Evolutionary conservation across 2,329 filamentous ascomycete genomes (phyloP).

Genomic region (Chrysoporthe puriensis): DNA sequence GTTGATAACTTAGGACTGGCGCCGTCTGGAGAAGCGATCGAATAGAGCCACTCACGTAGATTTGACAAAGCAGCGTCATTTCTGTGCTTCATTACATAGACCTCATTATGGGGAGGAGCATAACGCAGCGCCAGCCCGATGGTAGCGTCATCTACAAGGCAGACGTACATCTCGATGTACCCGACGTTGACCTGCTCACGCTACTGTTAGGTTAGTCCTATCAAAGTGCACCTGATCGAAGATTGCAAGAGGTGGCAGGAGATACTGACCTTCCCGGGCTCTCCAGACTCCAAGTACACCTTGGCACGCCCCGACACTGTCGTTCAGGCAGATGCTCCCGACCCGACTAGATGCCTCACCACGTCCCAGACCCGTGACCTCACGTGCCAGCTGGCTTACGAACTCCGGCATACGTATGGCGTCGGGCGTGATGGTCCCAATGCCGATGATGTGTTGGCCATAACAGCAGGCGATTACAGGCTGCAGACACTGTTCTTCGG

Average conservation of each 20-base stretch:
- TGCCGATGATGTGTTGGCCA: slow-evolving; percentile 58
- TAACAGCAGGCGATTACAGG: slow-evolving; percentile 60
- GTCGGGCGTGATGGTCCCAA: slow-evolving; percentile 53
- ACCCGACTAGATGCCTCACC: slow-evolving; percentile 57
- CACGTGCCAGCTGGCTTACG: slow-evolving; percentile 57
- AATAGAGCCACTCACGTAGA: neutral
- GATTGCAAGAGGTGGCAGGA: neutral
- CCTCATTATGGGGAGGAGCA: slow-evolving; percentile 35
- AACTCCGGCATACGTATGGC: slow-evolving; percentile 55
- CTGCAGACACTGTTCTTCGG: slow-evolving; percentile 58
- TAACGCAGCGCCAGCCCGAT: slow-evolving; percentile 35
- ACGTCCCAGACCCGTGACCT: slow-evolving; percentile 53
- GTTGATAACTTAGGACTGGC: neutral
- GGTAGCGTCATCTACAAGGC: slow-evolving; percentile 44
- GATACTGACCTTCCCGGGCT: neutral
- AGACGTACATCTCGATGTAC: slow-evolving; percentile 38
- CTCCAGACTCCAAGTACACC: slow-evolving; percentile 40
- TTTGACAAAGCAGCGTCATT: neutral
- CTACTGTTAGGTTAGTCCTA: slow-evolving; percentile 45
- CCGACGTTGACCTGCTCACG: slow-evolving; percentile 47
- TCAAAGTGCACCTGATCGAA: neutral
- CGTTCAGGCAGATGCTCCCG: slow-evolving; percentile 60
- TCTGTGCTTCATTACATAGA: neutral
- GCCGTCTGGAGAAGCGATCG: neutral
- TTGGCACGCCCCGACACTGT: slow-evolving; percentile 50